Evolutionary conservation across 2,329 filamentous ascomycete species (phyloP).

Genomic region (Sporothrix phasma): DNA sequence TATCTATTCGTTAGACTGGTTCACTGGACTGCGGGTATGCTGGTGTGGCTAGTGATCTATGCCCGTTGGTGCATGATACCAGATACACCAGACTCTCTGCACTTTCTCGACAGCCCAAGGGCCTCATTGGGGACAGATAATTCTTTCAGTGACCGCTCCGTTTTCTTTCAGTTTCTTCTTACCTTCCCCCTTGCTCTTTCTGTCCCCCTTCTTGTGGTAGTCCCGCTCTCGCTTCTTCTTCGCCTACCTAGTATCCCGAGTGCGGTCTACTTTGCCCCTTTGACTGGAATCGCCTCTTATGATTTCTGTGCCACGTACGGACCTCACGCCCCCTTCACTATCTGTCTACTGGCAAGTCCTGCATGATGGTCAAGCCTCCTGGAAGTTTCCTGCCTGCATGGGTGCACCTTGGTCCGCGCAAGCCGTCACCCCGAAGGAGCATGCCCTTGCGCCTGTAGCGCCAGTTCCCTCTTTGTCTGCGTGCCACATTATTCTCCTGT

Average conservation of each 20-base stretch:
- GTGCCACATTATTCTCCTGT: no score
- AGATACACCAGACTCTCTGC: not conserved
- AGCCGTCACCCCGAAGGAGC: not conserved
- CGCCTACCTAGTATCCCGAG: not conserved
- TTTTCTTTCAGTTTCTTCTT: not conserved
- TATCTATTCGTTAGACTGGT: not conserved
- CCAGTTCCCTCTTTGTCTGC: not conserved
- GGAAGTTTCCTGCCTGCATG: not conserved
- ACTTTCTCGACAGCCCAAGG: not conserved
- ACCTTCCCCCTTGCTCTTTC: not conserved
- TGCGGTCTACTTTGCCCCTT: not conserved
- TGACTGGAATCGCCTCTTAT: not conserved
- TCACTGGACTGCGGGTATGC: no score
- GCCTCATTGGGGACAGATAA: no score
- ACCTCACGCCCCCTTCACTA: not conserved
- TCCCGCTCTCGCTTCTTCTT: not conserved
- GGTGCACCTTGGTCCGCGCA: not conserved
- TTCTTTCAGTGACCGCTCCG: not conserved
- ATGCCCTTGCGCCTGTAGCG: not conserved
- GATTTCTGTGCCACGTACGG: not conserved
- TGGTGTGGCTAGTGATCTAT: conserved; percentile 9
- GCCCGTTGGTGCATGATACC: conserved; percentile 5
- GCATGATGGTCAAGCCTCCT: not conserved
- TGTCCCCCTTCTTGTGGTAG: not conserved
- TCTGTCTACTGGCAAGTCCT: not conserved